Evolutionary conservation across 2,329 filamentous ascomycete species (phyloP).

Genomic region (Podosphaera xanthii): DNA sequence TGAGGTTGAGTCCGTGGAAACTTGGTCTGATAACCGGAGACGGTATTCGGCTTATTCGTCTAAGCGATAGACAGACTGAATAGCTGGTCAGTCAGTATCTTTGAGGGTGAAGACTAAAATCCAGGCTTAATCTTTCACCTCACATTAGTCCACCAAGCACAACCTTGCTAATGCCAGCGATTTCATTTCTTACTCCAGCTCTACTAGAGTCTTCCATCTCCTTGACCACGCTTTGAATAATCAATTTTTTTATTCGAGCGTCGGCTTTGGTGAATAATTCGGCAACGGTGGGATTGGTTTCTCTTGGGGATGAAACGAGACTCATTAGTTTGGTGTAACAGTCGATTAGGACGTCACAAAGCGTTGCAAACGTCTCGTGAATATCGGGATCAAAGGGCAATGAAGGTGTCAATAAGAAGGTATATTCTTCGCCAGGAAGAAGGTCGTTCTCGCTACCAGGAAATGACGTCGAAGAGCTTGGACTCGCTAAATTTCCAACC

Average conservation of each 20-base stretch:
- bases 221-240: constrained; percentile 65
- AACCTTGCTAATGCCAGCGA: constrained; percentile 68
- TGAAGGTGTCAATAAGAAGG: constrained; percentile 69
- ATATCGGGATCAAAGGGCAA: constrained; percentile 94
- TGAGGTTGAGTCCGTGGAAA: not conserved
- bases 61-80: too few species aligned
- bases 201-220: constrained; percentile 85
- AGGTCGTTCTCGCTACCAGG: constrained; percentile 40
- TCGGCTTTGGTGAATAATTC: constrained; percentile 86
- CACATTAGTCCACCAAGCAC: constrained; percentile 70
- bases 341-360: constrained; percentile 89
- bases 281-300: constrained; percentile 46
- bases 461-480: constrained; percentile 20
- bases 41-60: too few species aligned
- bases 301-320: constrained; percentile 51
- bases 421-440: constrained; percentile 67
- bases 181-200: constrained; percentile 51
- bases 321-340: constrained; percentile 61
- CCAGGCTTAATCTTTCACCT: constrained; percentile 1
- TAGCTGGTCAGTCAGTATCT: too few species aligned
- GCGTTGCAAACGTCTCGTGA: constrained; percentile 82
- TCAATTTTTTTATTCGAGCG: constrained; percentile 62
- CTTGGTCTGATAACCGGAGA: not conserved
- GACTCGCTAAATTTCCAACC: constrained; percentile 17
- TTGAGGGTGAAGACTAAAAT: not conserved